Conservation (phyloP, 345 rosid species). For the Murraya koenigii region DNA sequence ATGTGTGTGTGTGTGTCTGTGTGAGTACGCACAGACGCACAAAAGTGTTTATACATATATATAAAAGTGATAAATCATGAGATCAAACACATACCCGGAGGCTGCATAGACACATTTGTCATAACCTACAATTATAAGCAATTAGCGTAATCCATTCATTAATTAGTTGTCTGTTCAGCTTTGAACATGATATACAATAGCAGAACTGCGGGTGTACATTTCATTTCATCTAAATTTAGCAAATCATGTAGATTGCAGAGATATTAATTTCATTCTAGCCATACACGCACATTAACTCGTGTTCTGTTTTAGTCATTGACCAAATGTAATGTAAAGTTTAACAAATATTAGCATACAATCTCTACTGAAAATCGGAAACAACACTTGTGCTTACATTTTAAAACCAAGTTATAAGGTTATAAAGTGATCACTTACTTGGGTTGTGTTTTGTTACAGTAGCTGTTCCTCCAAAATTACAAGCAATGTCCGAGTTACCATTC, state of each 20-base stretch:
- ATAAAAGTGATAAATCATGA: background rate
- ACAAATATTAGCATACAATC: too few relatives aligned
- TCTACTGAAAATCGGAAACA: too few relatives aligned
- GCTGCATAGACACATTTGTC: constrained; percentile 43
- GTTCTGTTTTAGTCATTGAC: too few relatives aligned
- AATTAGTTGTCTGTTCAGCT: background rate
- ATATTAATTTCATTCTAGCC: too few relatives aligned
- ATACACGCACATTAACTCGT: too few relatives aligned
- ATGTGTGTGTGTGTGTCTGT: too few relatives aligned
- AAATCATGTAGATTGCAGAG: background rate
- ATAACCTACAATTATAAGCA: constrained; percentile 39
- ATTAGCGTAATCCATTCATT: background rate
- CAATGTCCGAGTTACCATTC: constrained; percentile 70
- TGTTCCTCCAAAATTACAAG: constrained; percentile 88
- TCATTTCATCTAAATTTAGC: background rate
- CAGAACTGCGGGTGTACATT: background rate
- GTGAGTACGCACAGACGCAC: too few relatives aligned
- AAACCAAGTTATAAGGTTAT: too few relatives aligned
- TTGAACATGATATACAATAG: background rate
- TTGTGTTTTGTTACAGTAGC: constrained; percentile 54
- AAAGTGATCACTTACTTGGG: constrained; percentile 53
- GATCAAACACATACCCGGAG: constrained; percentile 40
- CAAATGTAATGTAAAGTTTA: too few relatives aligned
- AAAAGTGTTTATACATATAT: background rate
- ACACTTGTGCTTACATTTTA: too few relatives aligned